A percentile compares a stretch with the other conserved stretches of the same genome.
Evolutionary conservation across 1,284 basidiomycete species (phyloP).

Genomic region (Cutaneotrichosporon cutaneum): DNA sequence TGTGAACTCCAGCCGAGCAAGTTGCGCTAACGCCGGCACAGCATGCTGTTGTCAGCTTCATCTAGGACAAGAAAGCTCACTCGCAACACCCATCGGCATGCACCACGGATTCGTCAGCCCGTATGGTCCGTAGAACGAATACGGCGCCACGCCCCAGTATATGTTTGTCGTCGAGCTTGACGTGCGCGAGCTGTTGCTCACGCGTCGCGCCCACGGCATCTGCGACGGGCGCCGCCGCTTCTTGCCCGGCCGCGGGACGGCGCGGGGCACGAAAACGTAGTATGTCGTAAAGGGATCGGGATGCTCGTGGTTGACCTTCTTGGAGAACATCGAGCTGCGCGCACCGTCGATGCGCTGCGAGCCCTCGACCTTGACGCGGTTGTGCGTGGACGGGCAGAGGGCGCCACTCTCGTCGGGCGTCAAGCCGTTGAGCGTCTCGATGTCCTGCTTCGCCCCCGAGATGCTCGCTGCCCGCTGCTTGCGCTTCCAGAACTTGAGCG

Average conservation of each 20-base stretch:
- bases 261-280: slow-evolving; percentile 18
- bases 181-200: background rate
- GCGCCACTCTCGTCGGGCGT: slow-evolving; percentile 17
- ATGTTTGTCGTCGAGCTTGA: slow-evolving; percentile 1
- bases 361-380: slow-evolving; percentile 14
- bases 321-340: background rate
- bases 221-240: background rate
- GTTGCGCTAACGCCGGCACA: background rate
- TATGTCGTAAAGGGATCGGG: slow-evolving; percentile 16
- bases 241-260: slow-evolving; percentile 6
- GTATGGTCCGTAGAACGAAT: slow-evolving; percentile 6
- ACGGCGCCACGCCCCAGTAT: slow-evolving; percentile 24
- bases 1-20: background rate
- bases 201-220: background rate
- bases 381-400: slow-evolving; percentile 22
- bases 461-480: background rate
- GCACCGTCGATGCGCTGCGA: background rate
- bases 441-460: slow-evolving; percentile 1
- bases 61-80: background rate
- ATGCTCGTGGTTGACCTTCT: slow-evolving; percentile 3
- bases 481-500: slow-evolving; percentile 18
- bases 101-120: slow-evolving; percentile 11
- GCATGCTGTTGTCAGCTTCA: slow-evolving; percentile 4
- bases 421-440: background rate
- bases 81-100: background rate